Conservation (phyloP, 176 grass and related monocot species). For the Chrysopogon serrulatus region DNA sequence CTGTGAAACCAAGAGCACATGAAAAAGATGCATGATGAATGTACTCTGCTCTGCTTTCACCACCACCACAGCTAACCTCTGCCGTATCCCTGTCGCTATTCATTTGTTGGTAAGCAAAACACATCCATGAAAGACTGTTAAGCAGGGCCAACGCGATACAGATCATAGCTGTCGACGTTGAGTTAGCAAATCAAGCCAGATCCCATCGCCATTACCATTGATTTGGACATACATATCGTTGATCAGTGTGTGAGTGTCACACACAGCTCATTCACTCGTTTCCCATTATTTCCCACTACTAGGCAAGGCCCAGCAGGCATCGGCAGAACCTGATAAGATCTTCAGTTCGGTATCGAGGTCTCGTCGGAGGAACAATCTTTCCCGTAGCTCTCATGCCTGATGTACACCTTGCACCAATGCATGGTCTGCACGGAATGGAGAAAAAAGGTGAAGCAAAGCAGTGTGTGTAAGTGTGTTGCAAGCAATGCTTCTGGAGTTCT, state of each 20-base stretch:
- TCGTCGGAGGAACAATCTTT: background rate
- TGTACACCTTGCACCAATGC: background rate
- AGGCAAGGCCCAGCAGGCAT: background rate
- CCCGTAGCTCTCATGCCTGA: background rate
- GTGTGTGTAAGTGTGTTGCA: background rate
- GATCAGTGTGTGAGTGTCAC: background rate
- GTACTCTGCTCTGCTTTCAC: background rate
- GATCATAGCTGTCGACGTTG: constrained; percentile 7
- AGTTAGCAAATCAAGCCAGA: constrained; percentile 13
- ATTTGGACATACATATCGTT: background rate
- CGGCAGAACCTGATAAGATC: background rate
- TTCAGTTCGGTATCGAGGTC: background rate
- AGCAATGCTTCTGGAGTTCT: background rate
- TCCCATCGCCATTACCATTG: background rate
- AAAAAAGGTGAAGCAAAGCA: background rate
- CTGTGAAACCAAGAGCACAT: no score
- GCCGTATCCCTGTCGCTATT: constrained; percentile 14
- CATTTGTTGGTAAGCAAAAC: constrained; percentile 7
- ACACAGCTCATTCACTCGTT: background rate
- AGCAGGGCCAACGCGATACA: constrained; percentile 15
- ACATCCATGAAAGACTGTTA: constrained; percentile 7
- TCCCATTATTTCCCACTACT: background rate
- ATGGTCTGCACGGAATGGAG: background rate
- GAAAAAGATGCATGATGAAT: constrained; percentile 1
- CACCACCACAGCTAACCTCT: background rate